These are phyloP conservation scores for Naganishia sp. DNA, from an alignment of 1,284 basidiomycete genomes.

Conservation along the genomic window DNA sequence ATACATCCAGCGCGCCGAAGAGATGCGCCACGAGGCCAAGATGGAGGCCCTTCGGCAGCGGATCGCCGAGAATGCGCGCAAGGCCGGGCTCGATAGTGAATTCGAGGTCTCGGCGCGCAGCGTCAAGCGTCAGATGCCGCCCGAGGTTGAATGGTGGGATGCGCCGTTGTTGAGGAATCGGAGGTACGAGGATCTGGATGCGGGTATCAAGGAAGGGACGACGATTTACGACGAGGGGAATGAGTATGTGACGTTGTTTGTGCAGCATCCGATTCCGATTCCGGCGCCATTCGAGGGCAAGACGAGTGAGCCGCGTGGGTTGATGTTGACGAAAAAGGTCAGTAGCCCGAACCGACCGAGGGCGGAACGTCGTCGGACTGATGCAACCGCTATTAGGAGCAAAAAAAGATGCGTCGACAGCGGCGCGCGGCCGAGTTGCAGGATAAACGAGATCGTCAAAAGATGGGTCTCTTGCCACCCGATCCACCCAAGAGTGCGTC, in stretches of 20 bases:
- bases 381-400: slow-evolving; percentile 61
- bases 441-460: slow-evolving; percentile 91
- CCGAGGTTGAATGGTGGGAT: slow-evolving; percentile 97
- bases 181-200: slow-evolving; percentile 71
- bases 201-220: slow-evolving; percentile 57
- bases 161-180: slow-evolving; percentile 75
- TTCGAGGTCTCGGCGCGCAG: slow-evolving; percentile 86
- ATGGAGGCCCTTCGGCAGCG: slow-evolving; percentile 88
- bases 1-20: slow-evolving; percentile 79
- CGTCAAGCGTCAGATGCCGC: slow-evolving; percentile 80
- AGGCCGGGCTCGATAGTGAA: slow-evolving; percentile 89
- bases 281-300: slow-evolving; percentile 81
- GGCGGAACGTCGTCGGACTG: background rate
- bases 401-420: slow-evolving; percentile 94
- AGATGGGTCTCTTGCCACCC: slow-evolving; percentile 93
- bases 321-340: slow-evolving; percentile 86
- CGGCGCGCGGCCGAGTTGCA: slow-evolving; percentile 84
- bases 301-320: slow-evolving; percentile 69
- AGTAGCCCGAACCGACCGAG: slow-evolving; percentile 22
- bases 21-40: slow-evolving; percentile 75
- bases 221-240: slow-evolving; percentile 44
- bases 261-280: slow-evolving; percentile 97
- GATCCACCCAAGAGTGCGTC: slow-evolving; percentile 85
- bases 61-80: slow-evolving; percentile 86
- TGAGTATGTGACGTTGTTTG: slow-evolving; percentile 78